Base-by-base conservation (phyloP, 176 grass and related monocot species). In the Poa annua region DNA sequence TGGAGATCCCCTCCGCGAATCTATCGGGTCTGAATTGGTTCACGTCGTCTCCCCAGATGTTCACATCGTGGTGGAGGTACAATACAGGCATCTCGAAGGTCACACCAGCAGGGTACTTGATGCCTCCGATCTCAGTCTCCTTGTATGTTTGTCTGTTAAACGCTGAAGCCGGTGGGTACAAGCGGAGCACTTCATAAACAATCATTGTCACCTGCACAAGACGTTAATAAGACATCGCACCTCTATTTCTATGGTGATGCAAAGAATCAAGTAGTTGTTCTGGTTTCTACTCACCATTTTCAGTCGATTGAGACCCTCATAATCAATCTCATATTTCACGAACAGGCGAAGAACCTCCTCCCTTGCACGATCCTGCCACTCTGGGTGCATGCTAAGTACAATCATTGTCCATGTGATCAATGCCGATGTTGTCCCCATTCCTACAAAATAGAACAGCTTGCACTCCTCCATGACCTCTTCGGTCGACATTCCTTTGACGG, bases 161-260 rank as follows among this genome's bases (percentile, higher is more conserved):
- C 3, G 7, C 21, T 0, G n/a, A 15, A 5, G 0, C 34, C 5
- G 91, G 91, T 11, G 91, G 88, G 48, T 92, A 95, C n/a, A 95
- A 5, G 16, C 93, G 60, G 5, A 95, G 79, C 6, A 95, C 90
- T 48, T 95, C 88, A 3, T 95, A 22, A 6, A 95, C 75, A 33
- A 92, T 90, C 93, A 95, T 92, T 0, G 88, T 92, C 79, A 95
- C 80, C 82, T 92, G 83, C 35, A 49, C 11, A 4, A 55, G 5
- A 55, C 19, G 50, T 55, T 55, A 55, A n/a, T 55, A 55, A 55
- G 5, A 20, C 6, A 20, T 32, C 11, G 57, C 2, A 25, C 22
- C 57, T 25, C 57, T 26, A 48, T 16, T 14, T 7, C 1, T 7
- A 2, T 20, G 17, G 5, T 4, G 4, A 7, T 66, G 38, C 15